Evolutionary conservation across 75 land plant species (phyloP), one percentile per base, ranked within the genome.

Genomic region (Pseudotsuga menziesii): DNA sequence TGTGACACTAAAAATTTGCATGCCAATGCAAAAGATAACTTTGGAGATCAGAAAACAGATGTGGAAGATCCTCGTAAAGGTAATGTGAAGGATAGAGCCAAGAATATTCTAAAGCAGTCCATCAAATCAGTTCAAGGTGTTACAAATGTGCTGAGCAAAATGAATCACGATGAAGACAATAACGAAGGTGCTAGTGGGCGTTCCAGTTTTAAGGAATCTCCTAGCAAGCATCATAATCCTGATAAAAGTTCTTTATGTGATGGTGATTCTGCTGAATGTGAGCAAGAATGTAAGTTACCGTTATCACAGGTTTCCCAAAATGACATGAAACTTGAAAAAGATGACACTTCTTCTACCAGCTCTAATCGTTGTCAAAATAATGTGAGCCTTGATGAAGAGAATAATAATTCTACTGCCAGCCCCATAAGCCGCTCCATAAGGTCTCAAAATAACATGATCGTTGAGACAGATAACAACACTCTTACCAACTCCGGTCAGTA

Each of bases 91-190:
- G 80, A n/a, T 22, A 80, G 78, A 75, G 90, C 83, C 20, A 88
- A 84, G 32, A 79, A 86, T 64, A 20, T 91, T 12, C 57, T 88
- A 19, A 83, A 82, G 57, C 82, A 83, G 14, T 83, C 84, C 32
- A 85, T 74, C 25, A 86, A 83, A 32, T 64, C 85, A 67, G 80
- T 89, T 25, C 52, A 71, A 14, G 41, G 57, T 36, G 16, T 92
- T 8, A 85, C 80, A 26, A 73, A 81, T 56, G 74, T 61, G 5
- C 75, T 85, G 72, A 84, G 81, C 69, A 80, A 73, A 23, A 86
- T 78, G 62, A 41, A 56, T 73, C 15, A 5, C 44, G 25, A 22
- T 13, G 26, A 52, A 56, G 75, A 73, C 23, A 17, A 6, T 56
- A 52, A 56, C 25, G 75, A 52, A 39, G 22, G 57, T 27, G 26